Base-by-base conservation (phyloP, 495 filamentous ascomycete species). In the Penicillium parvum region DNA sequence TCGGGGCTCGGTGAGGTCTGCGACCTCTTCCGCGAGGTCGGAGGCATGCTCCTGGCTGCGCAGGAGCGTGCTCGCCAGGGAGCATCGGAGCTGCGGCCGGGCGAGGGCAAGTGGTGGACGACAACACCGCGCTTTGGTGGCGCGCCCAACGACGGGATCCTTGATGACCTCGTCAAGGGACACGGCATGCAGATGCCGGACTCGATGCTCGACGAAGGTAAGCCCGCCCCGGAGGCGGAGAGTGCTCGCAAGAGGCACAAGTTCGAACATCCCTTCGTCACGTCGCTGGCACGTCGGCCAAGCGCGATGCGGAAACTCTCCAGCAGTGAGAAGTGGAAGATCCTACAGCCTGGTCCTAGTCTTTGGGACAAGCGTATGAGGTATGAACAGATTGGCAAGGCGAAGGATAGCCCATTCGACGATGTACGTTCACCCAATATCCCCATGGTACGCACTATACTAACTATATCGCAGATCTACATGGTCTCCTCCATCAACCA, bases 81-180 rank as follows among this genome's bases (percentile, higher is more conserved):
- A 5, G 74, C 68, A 36, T 45, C 53, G 5, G 86, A 94, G 57
- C 70, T 75, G 44, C 72, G 68, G 17, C 75, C 86, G 5, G 87
- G 87, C 3, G 81, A 88, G 40, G 83, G 78, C 3, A 75, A 82
- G 46, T 96, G 90, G 88, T 96, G 88, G 87, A 79, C 82, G 3
- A 79, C 66, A 17, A 71, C 63, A 42, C 81, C 77, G 20, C 76
- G 90, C 15, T 95, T 88, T 79, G 89, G 90, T 33, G 85, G 84
- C 26, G 82, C 82, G 8, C 63, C 77, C 26, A 80, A 82, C 38
- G 82, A 83, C 14, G 76, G 79, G 32, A 75, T 82, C 41, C 76
- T 84, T 46, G 65, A 74, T 4, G 74, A 77, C 47, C 56, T 64
- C 40, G 61, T 57, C 14, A 61, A 52, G 7, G 35, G 42, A 26